These are phyloP conservation scores for Pestalotiopsis sp. DNA, from an alignment of 2,329 filamentous ascomycete species.

Conservation along the genomic window DNA sequence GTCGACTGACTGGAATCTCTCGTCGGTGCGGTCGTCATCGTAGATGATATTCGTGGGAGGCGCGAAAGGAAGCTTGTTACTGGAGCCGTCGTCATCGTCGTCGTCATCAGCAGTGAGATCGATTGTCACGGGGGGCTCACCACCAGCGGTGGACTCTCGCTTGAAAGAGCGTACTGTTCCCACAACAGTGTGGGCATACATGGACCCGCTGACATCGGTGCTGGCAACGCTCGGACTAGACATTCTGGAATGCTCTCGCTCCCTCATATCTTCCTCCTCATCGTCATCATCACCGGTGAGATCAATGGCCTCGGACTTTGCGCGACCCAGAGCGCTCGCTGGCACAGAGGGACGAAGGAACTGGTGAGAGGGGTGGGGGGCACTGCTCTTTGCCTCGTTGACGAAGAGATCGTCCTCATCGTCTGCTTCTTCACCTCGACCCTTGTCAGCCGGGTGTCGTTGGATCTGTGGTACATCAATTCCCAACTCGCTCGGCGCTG, in stretches of 20 bases:
- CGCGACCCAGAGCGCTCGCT: too few species aligned
- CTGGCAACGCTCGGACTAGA: too few species aligned
- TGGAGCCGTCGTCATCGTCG: background rate
- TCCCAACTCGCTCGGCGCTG: background rate
- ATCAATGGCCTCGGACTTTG: background rate
- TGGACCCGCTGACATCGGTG: too few species aligned
- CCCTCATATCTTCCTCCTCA: background rate
- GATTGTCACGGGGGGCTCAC: too few species aligned
- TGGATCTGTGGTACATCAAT: background rate
- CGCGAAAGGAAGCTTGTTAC: background rate
- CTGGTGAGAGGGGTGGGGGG: background rate
- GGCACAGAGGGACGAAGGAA: too few species aligned
- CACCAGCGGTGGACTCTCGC: too few species aligned
- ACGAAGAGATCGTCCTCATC: background rate
- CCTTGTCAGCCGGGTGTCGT: background rate
- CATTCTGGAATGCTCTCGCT: too few species aligned
- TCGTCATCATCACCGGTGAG: background rate
- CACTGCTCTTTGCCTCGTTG: background rate
- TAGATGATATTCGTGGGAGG: background rate
- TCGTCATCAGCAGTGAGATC: background rate
- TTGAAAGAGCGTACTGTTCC: too few species aligned
- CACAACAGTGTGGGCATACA: too few species aligned
- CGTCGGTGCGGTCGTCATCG: background rate
- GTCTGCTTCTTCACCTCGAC: background rate
- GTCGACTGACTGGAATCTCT: background rate